phyloP scores from a whole-genome alignment of 2,329 filamentous ascomycete species.

The Emmonsiellopsis sp. region DNA sequence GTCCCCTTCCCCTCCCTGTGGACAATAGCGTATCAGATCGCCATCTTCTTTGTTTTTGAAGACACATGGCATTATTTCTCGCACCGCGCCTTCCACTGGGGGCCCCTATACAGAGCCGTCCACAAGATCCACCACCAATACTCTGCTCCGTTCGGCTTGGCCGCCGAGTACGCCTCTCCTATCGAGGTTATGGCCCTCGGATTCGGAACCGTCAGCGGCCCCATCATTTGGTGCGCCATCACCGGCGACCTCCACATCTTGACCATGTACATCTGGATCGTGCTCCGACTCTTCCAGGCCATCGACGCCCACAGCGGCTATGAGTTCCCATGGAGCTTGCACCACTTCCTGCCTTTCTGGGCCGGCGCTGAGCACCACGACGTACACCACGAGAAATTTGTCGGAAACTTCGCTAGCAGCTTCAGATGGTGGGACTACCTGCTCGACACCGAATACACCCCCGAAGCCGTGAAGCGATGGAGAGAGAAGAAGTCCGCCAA shows the following conservation, averaged over 20 bases:
- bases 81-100: slow-evolving; percentile 88
- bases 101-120: slow-evolving; percentile 87
- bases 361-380: slow-evolving; percentile 96
- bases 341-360: slow-evolving; percentile 96
- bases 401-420: slow-evolving; percentile 94
- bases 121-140: slow-evolving; percentile 99
- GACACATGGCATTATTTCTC: slow-evolving; percentile 98
- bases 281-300: slow-evolving; percentile 87
- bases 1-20: slow-evolving; percentile 80
- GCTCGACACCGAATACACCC: slow-evolving; percentile 86
- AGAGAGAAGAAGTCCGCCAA: slow-evolving; percentile 47
- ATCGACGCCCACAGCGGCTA: slow-evolving; percentile 97
- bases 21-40: slow-evolving; percentile 86
- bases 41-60: slow-evolving; percentile 89
- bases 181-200: slow-evolving; percentile 95
- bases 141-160: slow-evolving; percentile 91
- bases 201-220: slow-evolving; percentile 71
- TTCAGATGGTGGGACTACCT: slow-evolving; percentile 99
- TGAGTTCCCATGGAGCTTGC: slow-evolving; percentile 95
- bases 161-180: slow-evolving; percentile 93
- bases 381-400: slow-evolving; percentile 94
- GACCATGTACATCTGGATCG: slow-evolving; percentile 97
- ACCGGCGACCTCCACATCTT: slow-evolving; percentile 86
- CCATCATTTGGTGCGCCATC: slow-evolving; percentile 73
- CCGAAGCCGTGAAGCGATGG: slow-evolving; percentile 75